Evolutionary conservation across 768 basidiomycete species (phyloP), one percentile per base, ranked within the genome.

Genomic region (Daedaleopsis nitida): DNA sequence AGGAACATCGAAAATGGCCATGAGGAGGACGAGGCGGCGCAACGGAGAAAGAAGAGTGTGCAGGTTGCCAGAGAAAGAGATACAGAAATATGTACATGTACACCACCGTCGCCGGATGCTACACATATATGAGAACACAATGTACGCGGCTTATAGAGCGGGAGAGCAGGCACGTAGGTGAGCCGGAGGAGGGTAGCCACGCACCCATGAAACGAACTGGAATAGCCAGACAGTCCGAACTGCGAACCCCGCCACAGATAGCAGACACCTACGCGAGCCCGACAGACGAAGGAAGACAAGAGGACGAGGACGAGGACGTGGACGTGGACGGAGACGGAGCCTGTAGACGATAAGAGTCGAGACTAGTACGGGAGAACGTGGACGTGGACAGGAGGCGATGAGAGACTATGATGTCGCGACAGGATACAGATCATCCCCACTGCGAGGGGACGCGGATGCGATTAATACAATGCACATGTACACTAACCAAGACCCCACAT

Each of bases 381-480:
- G 27, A 32, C 27, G 27, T 3, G 7, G 27, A 7, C 27, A 32
- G 27, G 49, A 11, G n/a, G 35, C 47, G 45, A 43, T 37, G 12
- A 42, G 37, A 45, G 6, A 62, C 55, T 44, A 52, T 24, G 53
- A 58, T 58, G 57, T 47, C 57, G 38, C 53, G 57, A 63, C 52
- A 63, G 52, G 55, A 58, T 55, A 63, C 61, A 62, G 53, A 55
- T 53, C 53, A 59, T 59, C 62, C 54, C 57, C 52, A 52, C 27
- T 32, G 27, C 27, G 27, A 32, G 27, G 27, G n/a, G 27, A 32
- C 7, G 7, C 27, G 27, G 27, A 42, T 43, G 58, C 52, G 56
- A 62, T 64, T 59, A 64, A 59, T 64, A 64, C 62, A 64, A 54
- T 64, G 62, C 62, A 52, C 55, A 48, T 64, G n/a, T n/a, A 64